These are phyloP conservation scores for Solanum raphanifolium DNA, from an alignment of 257 asterid species.

Conservation along the genomic window DNA sequence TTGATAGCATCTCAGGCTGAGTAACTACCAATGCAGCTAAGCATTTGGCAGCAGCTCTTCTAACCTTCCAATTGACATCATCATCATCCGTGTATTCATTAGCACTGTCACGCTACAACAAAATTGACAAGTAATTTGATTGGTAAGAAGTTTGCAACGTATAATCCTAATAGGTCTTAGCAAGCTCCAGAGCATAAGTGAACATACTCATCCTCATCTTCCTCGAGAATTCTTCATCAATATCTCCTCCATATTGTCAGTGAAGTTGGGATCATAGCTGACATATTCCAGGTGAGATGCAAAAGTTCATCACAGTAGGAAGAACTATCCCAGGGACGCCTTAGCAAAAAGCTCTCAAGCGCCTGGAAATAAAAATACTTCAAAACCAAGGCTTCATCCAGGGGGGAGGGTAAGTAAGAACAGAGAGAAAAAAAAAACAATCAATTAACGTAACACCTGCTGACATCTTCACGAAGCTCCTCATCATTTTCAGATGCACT, in stretches of 20 bases:
- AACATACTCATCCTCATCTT: conserved; percentile 94
- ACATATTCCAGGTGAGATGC: conserved; percentile 77
- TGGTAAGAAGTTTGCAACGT: not conserved
- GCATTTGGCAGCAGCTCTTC: conserved; percentile 98
- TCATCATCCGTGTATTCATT: conserved; percentile 91
- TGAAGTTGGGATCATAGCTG: conserved; percentile 95
- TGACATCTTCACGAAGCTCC: conserved; percentile 92
- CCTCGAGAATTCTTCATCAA: conserved; percentile 70
- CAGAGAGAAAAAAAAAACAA: not conserved
- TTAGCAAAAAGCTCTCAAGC: conserved; percentile 77
- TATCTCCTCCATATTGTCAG: conserved; percentile 99
- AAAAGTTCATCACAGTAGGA: conserved; percentile 66
- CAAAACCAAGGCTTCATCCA: not conserved
- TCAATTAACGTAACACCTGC: conserved; percentile 48
- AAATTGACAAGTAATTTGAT: not conserved
- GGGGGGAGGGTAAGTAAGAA: not conserved
- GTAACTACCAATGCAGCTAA: conserved; percentile 85
- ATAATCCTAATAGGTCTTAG: not conserved
- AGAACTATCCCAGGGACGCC: conserved; percentile 86
- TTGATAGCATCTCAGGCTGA: conserved; percentile 90
- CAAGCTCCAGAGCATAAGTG: not conserved
- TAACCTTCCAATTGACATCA: conserved; percentile 95
- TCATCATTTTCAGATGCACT: conserved; percentile 98
- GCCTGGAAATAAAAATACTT: conserved; percentile 44
- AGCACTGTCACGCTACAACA: conserved; percentile 72